Evolutionary conservation across 106 monocot species (phyloP).

Genomic region (Platanthera guangdongensis): DNA sequence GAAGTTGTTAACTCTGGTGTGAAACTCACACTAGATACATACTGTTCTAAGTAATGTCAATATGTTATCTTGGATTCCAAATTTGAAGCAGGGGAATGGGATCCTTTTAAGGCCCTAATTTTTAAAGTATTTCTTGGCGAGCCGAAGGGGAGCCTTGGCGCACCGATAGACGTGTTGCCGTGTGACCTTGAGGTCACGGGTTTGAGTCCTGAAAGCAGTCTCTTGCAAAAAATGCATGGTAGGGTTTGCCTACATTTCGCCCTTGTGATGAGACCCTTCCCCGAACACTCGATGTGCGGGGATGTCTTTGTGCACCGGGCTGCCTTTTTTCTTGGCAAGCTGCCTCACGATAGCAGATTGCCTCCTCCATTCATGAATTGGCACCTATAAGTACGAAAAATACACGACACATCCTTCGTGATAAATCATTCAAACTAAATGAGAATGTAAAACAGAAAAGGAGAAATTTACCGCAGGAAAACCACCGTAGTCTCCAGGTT

Average conservation of each 20-base stretch:
- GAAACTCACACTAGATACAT: too few relatives aligned
- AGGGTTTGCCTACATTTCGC: too few relatives aligned
- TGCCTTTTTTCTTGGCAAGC: neutral
- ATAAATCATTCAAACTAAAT: neutral
- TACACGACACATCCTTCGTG: neutral
- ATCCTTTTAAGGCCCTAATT: neutral
- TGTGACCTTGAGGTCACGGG: too few relatives aligned
- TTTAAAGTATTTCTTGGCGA: neutral
- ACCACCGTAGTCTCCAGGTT: conserved; percentile 90
- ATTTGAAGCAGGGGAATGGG: neutral
- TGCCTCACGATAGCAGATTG: neutral
- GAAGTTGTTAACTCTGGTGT: too few relatives aligned
- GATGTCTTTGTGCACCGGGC: too few relatives aligned
- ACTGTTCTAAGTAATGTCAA: too few relatives aligned
- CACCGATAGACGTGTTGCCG: too few relatives aligned
- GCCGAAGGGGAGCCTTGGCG: neutral
- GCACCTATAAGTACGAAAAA: neutral
- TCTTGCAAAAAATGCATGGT: too few relatives aligned
- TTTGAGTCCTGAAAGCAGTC: too few relatives aligned
- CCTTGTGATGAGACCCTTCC: too few relatives aligned
- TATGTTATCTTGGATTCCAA: too few relatives aligned
- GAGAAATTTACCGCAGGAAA: conserved; percentile 66
- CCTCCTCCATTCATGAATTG: conserved; percentile 9
- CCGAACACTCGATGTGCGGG: too few relatives aligned
- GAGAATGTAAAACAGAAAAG: neutral